Percentiles rank a stretch among this genome's conserved stretches.
phyloP scores from a whole-genome alignment of 805 yeast species.

The Saturnispora kantuleensis region DNA sequence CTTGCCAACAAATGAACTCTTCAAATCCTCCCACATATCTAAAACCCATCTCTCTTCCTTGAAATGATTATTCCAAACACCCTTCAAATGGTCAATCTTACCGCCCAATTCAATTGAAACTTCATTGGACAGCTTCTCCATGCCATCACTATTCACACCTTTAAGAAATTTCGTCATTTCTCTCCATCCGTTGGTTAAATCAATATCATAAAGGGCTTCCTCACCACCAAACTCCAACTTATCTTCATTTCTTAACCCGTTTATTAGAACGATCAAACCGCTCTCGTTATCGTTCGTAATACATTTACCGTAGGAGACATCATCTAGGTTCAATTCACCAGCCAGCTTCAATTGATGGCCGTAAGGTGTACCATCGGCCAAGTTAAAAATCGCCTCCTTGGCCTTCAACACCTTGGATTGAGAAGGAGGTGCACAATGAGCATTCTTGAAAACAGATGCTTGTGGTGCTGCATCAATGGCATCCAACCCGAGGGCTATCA shows the following conservation, averaged over 20 bases:
- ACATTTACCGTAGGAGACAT: conserved; percentile 16
- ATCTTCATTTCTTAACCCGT: conserved; percentile 32
- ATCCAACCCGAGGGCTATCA: conserved; percentile 7
- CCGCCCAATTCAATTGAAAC: conserved; percentile 18
- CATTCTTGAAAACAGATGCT: conserved; percentile 22
- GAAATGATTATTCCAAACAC: conserved; percentile 22
- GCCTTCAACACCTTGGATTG: conserved; percentile 3
- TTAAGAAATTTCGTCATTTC: conserved; percentile 17
- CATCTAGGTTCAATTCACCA: conserved; percentile 13
- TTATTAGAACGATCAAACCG: conserved; percentile 29
- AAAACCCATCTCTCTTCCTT: conserved; percentile 24
- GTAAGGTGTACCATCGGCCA: conserved; percentile 1
- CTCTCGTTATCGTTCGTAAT: not conserved
- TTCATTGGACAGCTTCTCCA: conserved; percentile 20
- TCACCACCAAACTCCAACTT: conserved; percentile 18
- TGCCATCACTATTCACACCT: conserved; percentile 10
- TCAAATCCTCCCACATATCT: conserved; percentile 30
- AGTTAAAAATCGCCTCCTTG: conserved; percentile 9
- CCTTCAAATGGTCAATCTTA: conserved; percentile 6
- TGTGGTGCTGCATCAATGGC: no score
- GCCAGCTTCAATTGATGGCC: conserved; percentile 20
- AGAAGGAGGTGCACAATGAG: not conserved
- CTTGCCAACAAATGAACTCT: conserved; percentile 13
- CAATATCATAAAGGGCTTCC: conserved; percentile 17
- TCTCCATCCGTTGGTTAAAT: conserved; percentile 16